A percentile compares a stretch with the other conserved stretches of the same genome.
Conservation (phyloP, 495 filamentous ascomycete species). For the Xylaria castorea region DNA sequence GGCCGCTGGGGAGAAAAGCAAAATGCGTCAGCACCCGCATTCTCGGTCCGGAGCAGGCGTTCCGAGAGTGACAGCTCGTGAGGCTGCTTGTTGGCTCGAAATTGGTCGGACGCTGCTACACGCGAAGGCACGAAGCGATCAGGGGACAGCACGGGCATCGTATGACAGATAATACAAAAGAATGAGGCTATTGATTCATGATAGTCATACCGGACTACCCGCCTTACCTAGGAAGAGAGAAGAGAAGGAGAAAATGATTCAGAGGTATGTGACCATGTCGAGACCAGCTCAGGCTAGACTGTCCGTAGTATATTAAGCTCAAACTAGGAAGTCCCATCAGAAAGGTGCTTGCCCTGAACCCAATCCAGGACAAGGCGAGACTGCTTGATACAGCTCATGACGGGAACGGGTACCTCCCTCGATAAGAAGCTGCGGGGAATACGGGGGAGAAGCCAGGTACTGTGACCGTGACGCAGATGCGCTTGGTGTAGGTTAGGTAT, state of each 20-base stretch:
- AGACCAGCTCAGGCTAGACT: not conserved
- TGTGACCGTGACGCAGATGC: not conserved
- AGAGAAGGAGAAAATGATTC: constrained; percentile 12
- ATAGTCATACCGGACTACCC: constrained; percentile 27
- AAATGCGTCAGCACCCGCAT: constrained; percentile 71
- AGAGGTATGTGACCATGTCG: constrained; percentile 9
- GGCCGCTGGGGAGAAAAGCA: constrained; percentile 52
- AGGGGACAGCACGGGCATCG: constrained; percentile 46
- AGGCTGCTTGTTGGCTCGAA: constrained; percentile 68
- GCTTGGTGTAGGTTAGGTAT: not conserved
- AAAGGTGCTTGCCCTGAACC: constrained; percentile 1
- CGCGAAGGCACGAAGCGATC: constrained; percentile 77
- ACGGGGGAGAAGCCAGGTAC: not conserved
- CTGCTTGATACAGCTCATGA: not conserved
- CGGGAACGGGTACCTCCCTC: not conserved
- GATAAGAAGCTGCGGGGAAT: not conserved
- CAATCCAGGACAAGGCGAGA: not conserved
- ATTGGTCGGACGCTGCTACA: constrained; percentile 57
- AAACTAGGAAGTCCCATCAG: not conserved
- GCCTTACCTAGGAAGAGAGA: constrained; percentile 28
- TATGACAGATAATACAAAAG: constrained; percentile 38
- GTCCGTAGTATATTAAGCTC: not conserved
- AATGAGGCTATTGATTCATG: constrained; percentile 38
- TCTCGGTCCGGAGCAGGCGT: constrained; percentile 63
- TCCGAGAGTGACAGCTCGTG: constrained; percentile 66